phyloP scores from a whole-genome alignment of 345 rosid species.

The Brassica carinata region DNA sequence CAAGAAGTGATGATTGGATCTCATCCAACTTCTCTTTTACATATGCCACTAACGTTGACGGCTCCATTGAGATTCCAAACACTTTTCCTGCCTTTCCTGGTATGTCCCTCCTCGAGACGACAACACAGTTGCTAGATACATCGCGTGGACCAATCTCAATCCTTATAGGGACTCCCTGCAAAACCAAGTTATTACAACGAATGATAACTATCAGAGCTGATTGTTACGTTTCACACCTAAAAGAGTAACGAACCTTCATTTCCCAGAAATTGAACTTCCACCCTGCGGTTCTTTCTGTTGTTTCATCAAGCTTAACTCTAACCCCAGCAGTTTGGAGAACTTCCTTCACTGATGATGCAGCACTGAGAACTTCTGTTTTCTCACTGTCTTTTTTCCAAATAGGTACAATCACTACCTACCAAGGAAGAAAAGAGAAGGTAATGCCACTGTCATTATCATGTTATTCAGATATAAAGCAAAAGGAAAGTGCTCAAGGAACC shows the following conservation, averaged over 20 bases:
- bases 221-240: background rate
- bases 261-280: slow-evolving; percentile 99
- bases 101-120: slow-evolving; percentile 85
- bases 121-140: slow-evolving; percentile 76
- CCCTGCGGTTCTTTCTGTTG: slow-evolving; percentile 82
- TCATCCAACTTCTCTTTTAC: slow-evolving; percentile 91
- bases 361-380: slow-evolving; percentile 70
- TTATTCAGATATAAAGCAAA: background rate
- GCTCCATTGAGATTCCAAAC: slow-evolving; percentile 89
- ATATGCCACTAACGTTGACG: slow-evolving; percentile 61
- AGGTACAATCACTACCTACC: slow-evolving; percentile 80
- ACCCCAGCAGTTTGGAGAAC: slow-evolving; percentile 61
- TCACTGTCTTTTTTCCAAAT: slow-evolving; percentile 85
- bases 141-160: slow-evolving; percentile 97
- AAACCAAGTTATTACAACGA: slow-evolving; percentile 19
- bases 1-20: slow-evolving; percentile 80
- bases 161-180: slow-evolving; percentile 85
- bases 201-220: slow-evolving; percentile 1
- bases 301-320: slow-evolving; percentile 84
- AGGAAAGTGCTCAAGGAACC: slow-evolving; percentile 50
- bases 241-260: slow-evolving; percentile 66
- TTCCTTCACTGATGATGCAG: slow-evolving; percentile 68
- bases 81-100: slow-evolving; percentile 95
- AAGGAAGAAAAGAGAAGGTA: background rate
- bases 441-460: background rate